phyloP scores from a whole-genome alignment of 2,329 filamentous ascomycete species.

The Colletotrichum sp. region DNA sequence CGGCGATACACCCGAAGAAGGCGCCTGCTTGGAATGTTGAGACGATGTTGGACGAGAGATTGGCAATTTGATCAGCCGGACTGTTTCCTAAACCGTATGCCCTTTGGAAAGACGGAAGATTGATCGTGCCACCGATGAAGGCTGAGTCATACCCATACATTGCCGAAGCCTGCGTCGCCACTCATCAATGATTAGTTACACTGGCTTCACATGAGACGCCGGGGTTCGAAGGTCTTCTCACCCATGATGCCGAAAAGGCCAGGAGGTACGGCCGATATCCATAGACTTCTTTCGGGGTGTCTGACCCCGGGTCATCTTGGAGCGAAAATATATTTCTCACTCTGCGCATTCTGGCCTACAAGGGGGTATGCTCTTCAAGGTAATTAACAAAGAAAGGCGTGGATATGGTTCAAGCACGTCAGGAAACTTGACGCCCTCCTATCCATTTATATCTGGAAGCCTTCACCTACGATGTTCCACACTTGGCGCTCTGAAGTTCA shows the following conservation, averaged over 20 bases:
- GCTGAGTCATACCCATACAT: neutral
- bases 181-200: neutral
- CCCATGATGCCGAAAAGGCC: neutral
- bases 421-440: fast-evolving
- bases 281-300: neutral
- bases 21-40: neutral
- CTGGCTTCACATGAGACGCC: fast-evolving
- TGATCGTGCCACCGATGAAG: neutral
- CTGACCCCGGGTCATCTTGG: neutral
- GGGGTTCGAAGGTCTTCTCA: neutral
- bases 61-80: neutral
- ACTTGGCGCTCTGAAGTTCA: neutral
- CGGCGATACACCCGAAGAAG: neutral
- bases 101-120: neutral
- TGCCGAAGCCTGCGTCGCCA: neutral
- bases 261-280: neutral
- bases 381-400: neutral
- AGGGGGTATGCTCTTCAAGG: no score
- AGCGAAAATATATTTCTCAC: neutral
- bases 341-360: neutral
- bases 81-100: neutral
- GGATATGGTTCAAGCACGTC: fast-evolving
- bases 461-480: neutral
- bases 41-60: neutral
- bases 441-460: neutral